These are phyloP conservation scores for Calocybe gangraenosa DNA, from an alignment of 768 basidiomycete genomes.

Conservation along the genomic window DNA sequence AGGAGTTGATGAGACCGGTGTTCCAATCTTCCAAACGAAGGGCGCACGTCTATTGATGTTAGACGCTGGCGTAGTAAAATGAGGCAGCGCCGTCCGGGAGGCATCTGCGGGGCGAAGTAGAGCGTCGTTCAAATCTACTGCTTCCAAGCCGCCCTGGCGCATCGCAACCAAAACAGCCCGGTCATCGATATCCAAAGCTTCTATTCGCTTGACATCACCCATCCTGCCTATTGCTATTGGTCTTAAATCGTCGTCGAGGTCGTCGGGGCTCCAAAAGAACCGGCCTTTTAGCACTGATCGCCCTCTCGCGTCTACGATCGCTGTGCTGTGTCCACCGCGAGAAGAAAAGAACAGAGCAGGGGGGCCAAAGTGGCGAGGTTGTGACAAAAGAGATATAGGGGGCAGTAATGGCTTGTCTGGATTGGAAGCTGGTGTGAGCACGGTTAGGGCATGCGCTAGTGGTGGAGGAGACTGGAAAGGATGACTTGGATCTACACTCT, in stretches of 20 bases:
- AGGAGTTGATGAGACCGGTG: conserved; percentile 48
- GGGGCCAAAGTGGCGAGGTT: conserved; percentile 81
- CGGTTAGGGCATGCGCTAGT: conserved; percentile 19
- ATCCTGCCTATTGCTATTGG: conserved; percentile 40
- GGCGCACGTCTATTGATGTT: conserved; percentile 66
- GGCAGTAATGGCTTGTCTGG: conserved; percentile 56
- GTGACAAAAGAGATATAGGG: conserved; percentile 73
- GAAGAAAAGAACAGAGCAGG: conserved; percentile 85
- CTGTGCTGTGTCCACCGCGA: conserved; percentile 85
- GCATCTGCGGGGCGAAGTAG: conserved; percentile 76
- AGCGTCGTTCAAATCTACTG: conserved; percentile 75
- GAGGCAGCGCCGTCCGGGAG: conserved; percentile 68
- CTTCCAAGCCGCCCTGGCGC: conserved; percentile 84
- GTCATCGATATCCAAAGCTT: conserved; percentile 75
- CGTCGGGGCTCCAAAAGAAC: conserved; percentile 75
- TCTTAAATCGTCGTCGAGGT: conserved; percentile 41
- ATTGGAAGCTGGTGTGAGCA: conserved; percentile 13
- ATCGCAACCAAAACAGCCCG: conserved; percentile 79
- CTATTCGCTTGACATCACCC: conserved; percentile 80
- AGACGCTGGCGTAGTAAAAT: conserved; percentile 59
- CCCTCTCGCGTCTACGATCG: conserved; percentile 84
- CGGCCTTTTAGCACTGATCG: conserved; percentile 79
- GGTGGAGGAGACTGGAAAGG: conserved; percentile 59
- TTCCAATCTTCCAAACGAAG: conserved; percentile 83
- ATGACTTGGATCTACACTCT: conserved; percentile 77